These are phyloP conservation scores for Suillus discolor DNA, from an alignment of 768 basidiomycete species.

Conservation along the genomic window DNA sequence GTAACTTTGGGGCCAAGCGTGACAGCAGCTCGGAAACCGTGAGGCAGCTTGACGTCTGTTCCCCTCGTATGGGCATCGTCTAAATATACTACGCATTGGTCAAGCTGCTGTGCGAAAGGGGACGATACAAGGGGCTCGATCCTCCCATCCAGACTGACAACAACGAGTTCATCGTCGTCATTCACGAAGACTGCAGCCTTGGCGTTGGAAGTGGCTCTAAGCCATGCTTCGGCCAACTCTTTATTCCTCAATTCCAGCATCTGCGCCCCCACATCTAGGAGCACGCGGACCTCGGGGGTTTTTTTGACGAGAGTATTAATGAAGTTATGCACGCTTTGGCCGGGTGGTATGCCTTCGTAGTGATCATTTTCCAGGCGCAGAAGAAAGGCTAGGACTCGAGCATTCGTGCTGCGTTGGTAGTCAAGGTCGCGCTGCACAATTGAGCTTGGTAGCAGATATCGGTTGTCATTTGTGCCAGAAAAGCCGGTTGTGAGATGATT, in stretches of 20 bases:
- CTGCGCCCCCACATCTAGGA: not conserved
- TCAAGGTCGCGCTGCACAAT: slow-evolving; percentile 1
- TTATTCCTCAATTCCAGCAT: not conserved
- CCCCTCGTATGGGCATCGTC: not conserved
- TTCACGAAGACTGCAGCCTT: not conserved
- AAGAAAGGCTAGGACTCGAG: slow-evolving; percentile 22
- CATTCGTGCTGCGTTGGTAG: not conserved
- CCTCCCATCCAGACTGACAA: not conserved
- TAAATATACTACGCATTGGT: not conserved
- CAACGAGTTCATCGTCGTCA: not conserved
- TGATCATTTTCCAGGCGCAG: slow-evolving; percentile 27
- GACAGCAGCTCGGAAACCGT: slow-evolving; percentile 43
- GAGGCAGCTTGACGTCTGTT: slow-evolving; percentile 41
- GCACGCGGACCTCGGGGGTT: slow-evolving; percentile 35
- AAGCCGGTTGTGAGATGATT: slow-evolving; percentile 19
- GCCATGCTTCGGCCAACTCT: not conserved
- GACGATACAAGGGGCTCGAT: not conserved
- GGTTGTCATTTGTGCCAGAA: slow-evolving; percentile 31
- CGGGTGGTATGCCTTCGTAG: slow-evolving; percentile 12
- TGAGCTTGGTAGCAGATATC: slow-evolving; percentile 21
- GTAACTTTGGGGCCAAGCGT: slow-evolving; percentile 51
- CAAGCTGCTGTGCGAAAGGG: not conserved
- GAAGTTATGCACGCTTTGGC: slow-evolving; percentile 25
- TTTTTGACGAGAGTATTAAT: slow-evolving; percentile 33
- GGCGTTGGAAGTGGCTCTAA: not conserved